A percentile compares a stretch with the other conserved stretches of the same genome.
Evolutionary conservation across 768 basidiomycete genomes (phyloP).

Genomic region (Russula olivacea): DNA sequence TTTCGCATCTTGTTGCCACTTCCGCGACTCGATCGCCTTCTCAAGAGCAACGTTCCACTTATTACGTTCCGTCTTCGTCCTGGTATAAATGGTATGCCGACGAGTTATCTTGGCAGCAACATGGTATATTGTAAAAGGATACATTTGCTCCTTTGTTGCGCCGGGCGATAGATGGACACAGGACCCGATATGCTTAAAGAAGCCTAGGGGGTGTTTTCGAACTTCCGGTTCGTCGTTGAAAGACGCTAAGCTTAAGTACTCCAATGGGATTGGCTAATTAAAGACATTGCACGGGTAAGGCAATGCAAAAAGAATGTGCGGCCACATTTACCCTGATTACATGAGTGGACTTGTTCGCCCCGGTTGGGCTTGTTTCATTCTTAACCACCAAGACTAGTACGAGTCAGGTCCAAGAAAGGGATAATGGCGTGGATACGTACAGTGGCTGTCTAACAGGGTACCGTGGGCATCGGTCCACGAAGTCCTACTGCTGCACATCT

Average conservation of each 20-base stretch:
- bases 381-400: background rate
- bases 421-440: background rate
- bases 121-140: constrained; percentile 6
- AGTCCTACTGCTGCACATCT: background rate
- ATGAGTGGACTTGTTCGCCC: background rate
- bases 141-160: background rate
- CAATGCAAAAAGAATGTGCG: background rate
- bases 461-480: background rate
- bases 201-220: background rate
- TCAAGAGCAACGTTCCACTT: background rate
- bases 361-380: background rate
- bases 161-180: background rate
- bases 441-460: background rate
- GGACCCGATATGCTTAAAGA: background rate
- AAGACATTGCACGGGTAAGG: background rate
- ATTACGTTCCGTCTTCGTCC: background rate
- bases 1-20: background rate
- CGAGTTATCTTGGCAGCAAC: constrained; percentile 3
- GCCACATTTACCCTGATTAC: background rate
- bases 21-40: background rate
- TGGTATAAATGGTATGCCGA: constrained; percentile 1
- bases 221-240: background rate
- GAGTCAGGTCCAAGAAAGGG: background rate
- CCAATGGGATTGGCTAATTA: background rate
- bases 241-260: background rate